Base-by-base conservation (phyloP, 148 eudicot species). In the Tetragonia tetragonoides region DNA sequence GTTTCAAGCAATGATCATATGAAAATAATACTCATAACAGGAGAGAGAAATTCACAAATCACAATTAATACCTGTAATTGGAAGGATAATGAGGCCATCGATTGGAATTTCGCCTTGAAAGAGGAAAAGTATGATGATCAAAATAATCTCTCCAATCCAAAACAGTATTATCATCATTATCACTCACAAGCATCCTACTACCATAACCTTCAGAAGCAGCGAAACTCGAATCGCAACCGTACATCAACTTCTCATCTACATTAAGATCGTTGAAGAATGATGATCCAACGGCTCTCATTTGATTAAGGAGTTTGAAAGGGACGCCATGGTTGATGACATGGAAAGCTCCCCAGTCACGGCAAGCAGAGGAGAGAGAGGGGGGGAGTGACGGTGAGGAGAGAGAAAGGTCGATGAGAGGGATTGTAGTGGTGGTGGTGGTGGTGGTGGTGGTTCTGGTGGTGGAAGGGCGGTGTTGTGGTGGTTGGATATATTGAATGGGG, bases 71-170 rank as follows among this genome's bases (percentile, higher is more conserved):
- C 98, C 97, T 88, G 81, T 95, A 95, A 83, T 87, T 84, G 39
- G 85, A 65, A 6, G 90, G 90, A 63, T 74, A 91, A 72, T 82
- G 42, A 2, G 99, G 97, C 99, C 99, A 95, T 8, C 82, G 85
- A 11, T 81, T 64, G 0, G 93, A 84, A 85, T 91, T 71, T 7
- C 97, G 85, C 2, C 97, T 83, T 2, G 88, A 82, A 66, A 88
- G 54, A 0, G 99, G 99, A 18, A 87, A 87, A 64, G 97, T 91
- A 57, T 95, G 97, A 76, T 93, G 99, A 87, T 95, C 97, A 84
- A 89, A 92, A 64, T 91, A 95, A 81, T 95, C 99, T 65, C 99
- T 88, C 99, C 99, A 95, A 81, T 95, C 99, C 88, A 95, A 90
- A 72, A 95, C 97, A 14, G 84, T 51, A 51, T 89, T 51, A 51